These are phyloP conservation scores for Xylaria curta DNA, from an alignment of 495 filamentous ascomycete species.

Conservation along the genomic window DNA sequence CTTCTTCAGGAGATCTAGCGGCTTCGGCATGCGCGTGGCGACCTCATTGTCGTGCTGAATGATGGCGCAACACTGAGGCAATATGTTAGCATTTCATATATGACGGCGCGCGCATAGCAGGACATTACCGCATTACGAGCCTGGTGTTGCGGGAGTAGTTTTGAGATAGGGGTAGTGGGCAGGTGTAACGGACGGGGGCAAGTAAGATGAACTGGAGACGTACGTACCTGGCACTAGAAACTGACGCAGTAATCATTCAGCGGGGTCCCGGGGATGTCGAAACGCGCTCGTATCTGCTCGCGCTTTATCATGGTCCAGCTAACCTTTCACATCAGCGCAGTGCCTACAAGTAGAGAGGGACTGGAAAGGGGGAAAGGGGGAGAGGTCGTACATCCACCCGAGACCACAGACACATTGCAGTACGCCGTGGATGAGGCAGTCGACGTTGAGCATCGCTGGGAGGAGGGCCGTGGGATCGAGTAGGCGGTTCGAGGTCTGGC, in stretches of 20 bases:
- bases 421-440: constrained; percentile 34
- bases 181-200: not conserved
- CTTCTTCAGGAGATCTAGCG: constrained; percentile 8
- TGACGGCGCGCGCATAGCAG: too few species aligned
- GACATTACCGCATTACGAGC: not conserved
- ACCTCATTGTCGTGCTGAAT: constrained; percentile 64
- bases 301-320: constrained; percentile 56
- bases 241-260: constrained; percentile 54
- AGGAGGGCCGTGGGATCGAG: constrained; percentile 49
- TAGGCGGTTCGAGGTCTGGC: constrained; percentile 51
- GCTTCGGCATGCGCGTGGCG: constrained; percentile 13
- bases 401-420: constrained; percentile 17
- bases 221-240: constrained; percentile 52
- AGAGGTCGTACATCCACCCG: constrained; percentile 39
- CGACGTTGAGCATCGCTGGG: constrained; percentile 49
- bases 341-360: not conserved
- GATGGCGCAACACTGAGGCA: constrained; percentile 48
- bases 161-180: not conserved
- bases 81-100: too few species aligned
- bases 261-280: constrained; percentile 55
- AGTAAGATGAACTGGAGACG: not conserved
- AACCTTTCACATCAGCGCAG: constrained; percentile 32
- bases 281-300: constrained; percentile 54
- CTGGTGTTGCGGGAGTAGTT: not conserved
- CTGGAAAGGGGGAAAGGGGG: not conserved